Evolutionary conservation across 805 yeast species (phyloP).

Genomic region (Torulaspora delbrueckii): DNA sequence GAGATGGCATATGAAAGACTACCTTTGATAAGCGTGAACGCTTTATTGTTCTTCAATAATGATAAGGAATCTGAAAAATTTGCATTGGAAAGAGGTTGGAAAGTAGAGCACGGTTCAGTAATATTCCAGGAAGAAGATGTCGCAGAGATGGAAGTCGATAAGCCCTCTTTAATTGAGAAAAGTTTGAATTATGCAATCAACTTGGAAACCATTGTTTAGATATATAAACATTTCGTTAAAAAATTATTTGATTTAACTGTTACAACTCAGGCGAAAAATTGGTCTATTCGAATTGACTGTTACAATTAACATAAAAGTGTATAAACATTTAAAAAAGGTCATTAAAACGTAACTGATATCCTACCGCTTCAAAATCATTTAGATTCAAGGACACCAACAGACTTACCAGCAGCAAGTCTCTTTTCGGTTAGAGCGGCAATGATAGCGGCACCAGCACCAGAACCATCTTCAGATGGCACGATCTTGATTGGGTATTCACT

Average conservation of each 20-base stretch:
- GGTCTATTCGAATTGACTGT: background rate
- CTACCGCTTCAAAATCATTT: constrained; percentile 4
- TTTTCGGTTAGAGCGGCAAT: constrained; percentile 91
- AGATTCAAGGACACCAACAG: constrained; percentile 49
- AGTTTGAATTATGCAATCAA: constrained; percentile 84
- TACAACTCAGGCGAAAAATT: background rate
- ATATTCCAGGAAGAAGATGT: constrained; percentile 40
- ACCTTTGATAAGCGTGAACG: constrained; percentile 79
- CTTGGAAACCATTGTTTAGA: constrained; percentile 81
- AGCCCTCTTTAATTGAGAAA: constrained; percentile 50
- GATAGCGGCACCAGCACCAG: constrained; percentile 98
- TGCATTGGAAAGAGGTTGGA: constrained; percentile 56
- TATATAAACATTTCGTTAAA: constrained; percentile 4
- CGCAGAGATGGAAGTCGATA: constrained; percentile 8
- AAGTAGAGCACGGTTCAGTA: constrained; percentile 47
- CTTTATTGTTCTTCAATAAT: constrained; percentile 62
- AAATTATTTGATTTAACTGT: constrained; percentile 2
- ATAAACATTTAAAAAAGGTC: constrained; percentile 12
- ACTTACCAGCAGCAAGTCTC: constrained; percentile 65
- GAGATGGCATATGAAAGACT: constrained; percentile 71
- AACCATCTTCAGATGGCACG: constrained; percentile 95
- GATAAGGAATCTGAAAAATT: constrained; percentile 53
- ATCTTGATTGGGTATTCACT: constrained; percentile 70
- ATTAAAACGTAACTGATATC: constrained; percentile 10
- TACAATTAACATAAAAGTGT: background rate